Conservation (phyloP, 352 stramenopile genomes). For the Pythium vanterpoolii region DNA sequence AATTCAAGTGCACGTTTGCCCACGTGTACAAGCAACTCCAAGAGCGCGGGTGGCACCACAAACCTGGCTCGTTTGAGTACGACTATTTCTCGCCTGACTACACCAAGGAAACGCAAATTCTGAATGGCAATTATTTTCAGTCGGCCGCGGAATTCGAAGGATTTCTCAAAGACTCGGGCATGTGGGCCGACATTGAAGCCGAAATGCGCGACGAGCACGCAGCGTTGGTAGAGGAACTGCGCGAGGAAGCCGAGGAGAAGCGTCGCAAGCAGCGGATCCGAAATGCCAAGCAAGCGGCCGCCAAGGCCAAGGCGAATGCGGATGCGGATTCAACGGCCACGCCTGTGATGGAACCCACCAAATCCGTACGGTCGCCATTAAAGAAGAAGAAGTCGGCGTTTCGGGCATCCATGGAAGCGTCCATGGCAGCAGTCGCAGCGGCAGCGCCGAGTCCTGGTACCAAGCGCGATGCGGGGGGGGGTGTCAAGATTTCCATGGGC, state of each 20-base stretch:
- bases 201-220: slow-evolving; percentile 54
- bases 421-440: neutral
- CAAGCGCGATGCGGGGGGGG: neutral
- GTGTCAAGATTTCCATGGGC: slow-evolving; percentile 51
- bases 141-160: slow-evolving; percentile 52
- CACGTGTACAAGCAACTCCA: slow-evolving; percentile 63
- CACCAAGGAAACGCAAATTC: slow-evolving; percentile 43
- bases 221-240: slow-evolving; percentile 46
- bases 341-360: neutral
- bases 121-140: slow-evolving; percentile 66
- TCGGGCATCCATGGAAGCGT: neutral
- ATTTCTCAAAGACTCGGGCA: slow-evolving; percentile 53
- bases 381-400: slow-evolving; percentile 15
- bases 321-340: too few species aligned
- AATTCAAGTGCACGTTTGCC: slow-evolving; percentile 71
- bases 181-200: slow-evolving; percentile 56
- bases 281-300: slow-evolving; percentile 11
- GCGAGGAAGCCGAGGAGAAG: slow-evolving; percentile 38
- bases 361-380: neutral
- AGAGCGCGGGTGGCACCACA: slow-evolving; percentile 56
- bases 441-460: neutral
- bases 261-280: slow-evolving; percentile 16
- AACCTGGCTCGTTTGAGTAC: slow-evolving; percentile 62
- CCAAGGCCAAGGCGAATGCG: slow-evolving; percentile 1
- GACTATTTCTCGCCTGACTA: slow-evolving; percentile 79